Percentiles rank a stretch among this genome's conserved stretches.
These are phyloP conservation scores for Blastobotrys petasosporus DNA, from an alignment of 1,139 yeast genomes.

Conservation along the genomic window DNA sequence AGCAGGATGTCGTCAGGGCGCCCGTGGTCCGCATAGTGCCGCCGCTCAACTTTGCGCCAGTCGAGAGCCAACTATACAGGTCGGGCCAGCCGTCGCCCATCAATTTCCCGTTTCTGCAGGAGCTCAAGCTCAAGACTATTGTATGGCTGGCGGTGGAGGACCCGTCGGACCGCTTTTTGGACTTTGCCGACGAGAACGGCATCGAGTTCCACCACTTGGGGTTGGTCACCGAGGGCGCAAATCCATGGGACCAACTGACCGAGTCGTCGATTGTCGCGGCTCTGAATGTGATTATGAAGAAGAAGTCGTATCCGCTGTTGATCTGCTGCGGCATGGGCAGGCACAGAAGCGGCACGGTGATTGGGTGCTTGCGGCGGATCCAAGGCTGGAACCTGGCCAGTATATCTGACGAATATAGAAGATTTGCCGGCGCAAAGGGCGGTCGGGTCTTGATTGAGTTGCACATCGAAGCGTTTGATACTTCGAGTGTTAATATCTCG, in stretches of 20 bases:
- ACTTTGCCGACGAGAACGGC: constrained; percentile 66
- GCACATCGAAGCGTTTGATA: constrained; percentile 78
- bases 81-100: constrained; percentile 97
- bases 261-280: constrained; percentile 78
- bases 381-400: constrained; percentile 96
- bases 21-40: constrained; percentile 59
- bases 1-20: too few species aligned
- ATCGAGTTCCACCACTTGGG: constrained; percentile 58
- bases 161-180: constrained; percentile 81
- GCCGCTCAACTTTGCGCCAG: constrained; percentile 92
- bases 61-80: constrained; percentile 76
- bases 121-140: constrained; percentile 68
- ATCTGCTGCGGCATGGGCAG: constrained; percentile 98
- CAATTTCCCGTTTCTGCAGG: constrained; percentile 76
- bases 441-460: constrained; percentile 88
- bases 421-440: constrained; percentile 90
- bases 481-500: constrained; percentile 43
- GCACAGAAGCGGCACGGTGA: constrained; percentile 91
- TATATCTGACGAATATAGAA: constrained; percentile 86
- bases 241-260: constrained; percentile 96
- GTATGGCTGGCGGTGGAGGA: constrained; percentile 96
- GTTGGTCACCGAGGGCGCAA: constrained; percentile 59
- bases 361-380: constrained; percentile 83
- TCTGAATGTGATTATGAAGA: constrained; percentile 63
- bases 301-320: constrained; percentile 70